These are phyloP conservation scores for Chenopodium formosanum DNA, from an alignment of 148 eudicot species.

Conservation along the genomic window DNA sequence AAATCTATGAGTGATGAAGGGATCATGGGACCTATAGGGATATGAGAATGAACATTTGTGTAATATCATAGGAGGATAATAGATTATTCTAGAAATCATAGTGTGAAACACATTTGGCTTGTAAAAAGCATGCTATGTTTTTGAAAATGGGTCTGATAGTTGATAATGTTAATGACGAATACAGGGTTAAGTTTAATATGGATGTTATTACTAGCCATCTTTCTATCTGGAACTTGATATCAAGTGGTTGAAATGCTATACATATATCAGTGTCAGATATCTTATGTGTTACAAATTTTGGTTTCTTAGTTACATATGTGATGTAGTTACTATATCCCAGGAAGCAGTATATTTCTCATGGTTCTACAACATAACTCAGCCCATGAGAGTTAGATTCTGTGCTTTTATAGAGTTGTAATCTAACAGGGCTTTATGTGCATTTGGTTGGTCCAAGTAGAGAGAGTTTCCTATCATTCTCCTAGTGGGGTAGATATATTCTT, in stretches of 20 bases:
- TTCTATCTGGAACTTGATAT: neutral
- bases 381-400: neutral
- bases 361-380: neutral
- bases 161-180: neutral
- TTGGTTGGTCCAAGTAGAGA: neutral
- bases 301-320: neutral
- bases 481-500: neutral
- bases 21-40: neutral
- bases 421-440: neutral
- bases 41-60: neutral
- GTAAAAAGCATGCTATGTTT: neutral
- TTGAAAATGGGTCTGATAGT: neutral
- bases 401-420: neutral
- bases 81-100: neutral
- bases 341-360: neutral
- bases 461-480: conserved; percentile 5
- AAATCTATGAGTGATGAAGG: neutral
- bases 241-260: neutral
- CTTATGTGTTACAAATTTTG: neutral
- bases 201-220: neutral
- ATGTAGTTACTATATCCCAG: neutral
- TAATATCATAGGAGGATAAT: neutral
- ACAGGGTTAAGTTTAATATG: neutral
- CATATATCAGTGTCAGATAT: neutral
- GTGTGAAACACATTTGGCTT: neutral